These are phyloP conservation scores for Cetraspora pellucida DNA, from an alignment of 192 early-diverging fungal species.

Conservation along the genomic window DNA sequence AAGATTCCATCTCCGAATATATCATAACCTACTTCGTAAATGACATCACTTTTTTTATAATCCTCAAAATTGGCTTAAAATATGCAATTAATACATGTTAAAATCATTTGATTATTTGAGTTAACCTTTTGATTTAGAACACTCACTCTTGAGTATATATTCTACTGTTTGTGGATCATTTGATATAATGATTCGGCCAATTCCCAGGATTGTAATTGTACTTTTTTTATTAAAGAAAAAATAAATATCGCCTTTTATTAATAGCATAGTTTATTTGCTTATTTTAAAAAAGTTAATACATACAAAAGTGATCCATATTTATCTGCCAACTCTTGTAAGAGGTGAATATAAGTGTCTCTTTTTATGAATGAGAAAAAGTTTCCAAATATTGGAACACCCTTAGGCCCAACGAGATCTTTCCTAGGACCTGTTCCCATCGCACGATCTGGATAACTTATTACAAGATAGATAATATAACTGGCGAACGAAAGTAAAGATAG, in stretches of 20 bases:
- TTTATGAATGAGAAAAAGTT: conserved; percentile 34
- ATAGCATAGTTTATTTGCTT: not conserved
- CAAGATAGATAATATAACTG: conserved; percentile 22
- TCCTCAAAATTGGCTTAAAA: conserved; percentile 40
- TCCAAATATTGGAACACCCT: conserved; percentile 40
- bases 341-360: not conserved
- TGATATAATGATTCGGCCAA: conserved; percentile 41
- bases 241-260: not conserved
- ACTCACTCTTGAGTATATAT: conserved; percentile 39
- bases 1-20: conserved; percentile 48
- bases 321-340: not conserved
- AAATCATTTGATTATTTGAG: not conserved
- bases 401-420: conserved; percentile 37
- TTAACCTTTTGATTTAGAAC: not conserved
- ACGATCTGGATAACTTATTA: conserved; percentile 44
- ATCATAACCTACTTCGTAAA: conserved; percentile 33
- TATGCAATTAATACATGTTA: not conserved
- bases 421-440: conserved; percentile 38
- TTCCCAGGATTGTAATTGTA: conserved; percentile 36
- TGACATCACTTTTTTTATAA: conserved; percentile 38
- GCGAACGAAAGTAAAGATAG: no score
- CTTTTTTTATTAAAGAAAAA: conserved; percentile 33
- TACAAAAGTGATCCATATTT: not conserved
- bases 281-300: not conserved
- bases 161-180: conserved; percentile 40